Conservation (phyloP, 495 filamentous ascomycete genomes). For the Annulohypoxylon stygium region DNA sequence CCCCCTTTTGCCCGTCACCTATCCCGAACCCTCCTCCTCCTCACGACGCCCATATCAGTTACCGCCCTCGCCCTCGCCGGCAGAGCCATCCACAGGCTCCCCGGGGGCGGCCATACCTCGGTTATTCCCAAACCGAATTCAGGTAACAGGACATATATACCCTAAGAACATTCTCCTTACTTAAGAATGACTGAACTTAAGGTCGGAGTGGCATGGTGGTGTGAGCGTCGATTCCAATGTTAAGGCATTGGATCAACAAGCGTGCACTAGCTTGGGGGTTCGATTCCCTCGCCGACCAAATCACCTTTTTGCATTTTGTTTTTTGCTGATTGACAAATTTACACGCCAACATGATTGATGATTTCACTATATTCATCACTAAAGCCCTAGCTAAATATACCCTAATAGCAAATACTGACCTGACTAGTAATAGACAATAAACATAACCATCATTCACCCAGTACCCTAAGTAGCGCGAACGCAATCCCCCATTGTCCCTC, state of each 20-base stretch:
- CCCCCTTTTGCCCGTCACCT: no score
- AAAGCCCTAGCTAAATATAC: slow-evolving; percentile 15
- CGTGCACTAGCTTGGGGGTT: no score
- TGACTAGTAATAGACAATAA: slow-evolving; percentile 18
- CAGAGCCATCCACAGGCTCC: no score
- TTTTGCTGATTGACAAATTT: neutral
- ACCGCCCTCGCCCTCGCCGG: no score
- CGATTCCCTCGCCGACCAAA: no score
- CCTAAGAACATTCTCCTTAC: no score
- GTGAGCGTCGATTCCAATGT: neutral
- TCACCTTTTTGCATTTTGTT: neutral
- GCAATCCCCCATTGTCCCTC: slow-evolving; percentile 9
- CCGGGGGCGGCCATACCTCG: no score
- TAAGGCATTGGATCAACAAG: neutral
- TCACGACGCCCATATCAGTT: no score
- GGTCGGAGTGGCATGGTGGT: neutral
- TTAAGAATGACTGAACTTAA: neutral
- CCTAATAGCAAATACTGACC: slow-evolving; percentile 21
- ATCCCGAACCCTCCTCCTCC: no score
- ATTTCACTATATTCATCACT: slow-evolving; percentile 30
- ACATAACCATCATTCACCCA: slow-evolving; percentile 24
- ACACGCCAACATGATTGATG: neutral
- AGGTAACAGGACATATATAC: no score
- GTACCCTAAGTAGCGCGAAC: slow-evolving; percentile 10
- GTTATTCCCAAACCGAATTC: no score